Evolutionary conservation across 202 grass and related monocot species (phyloP).

Genomic region (Setaria viridis): DNA sequence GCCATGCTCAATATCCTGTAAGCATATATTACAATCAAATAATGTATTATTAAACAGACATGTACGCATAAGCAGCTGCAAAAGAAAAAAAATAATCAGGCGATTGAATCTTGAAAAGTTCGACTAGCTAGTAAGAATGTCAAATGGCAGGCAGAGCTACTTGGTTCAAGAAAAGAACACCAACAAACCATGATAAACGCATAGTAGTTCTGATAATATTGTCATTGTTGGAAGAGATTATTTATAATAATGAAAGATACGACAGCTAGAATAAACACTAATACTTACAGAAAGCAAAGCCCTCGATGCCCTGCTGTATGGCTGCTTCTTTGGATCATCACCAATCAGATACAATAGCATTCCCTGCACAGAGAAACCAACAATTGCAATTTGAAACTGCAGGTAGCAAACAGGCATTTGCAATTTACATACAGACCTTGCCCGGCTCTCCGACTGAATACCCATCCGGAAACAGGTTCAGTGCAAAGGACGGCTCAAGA

Average conservation of each 20-base stretch:
- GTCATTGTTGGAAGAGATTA: background rate
- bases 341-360: conserved; percentile 53
- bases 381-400: background rate
- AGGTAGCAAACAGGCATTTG: background rate
- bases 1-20: conserved; percentile 66
- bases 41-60: background rate
- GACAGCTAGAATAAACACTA: background rate
- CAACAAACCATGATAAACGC: background rate
- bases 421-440: conserved; percentile 49
- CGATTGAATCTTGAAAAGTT: background rate
- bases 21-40: background rate
- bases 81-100: background rate
- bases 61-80: background rate
- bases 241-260: background rate
- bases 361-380: conserved; percentile 45
- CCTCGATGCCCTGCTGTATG: conserved; percentile 49
- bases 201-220: background rate
- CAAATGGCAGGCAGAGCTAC: background rate
- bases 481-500: conserved; percentile 51
- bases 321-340: conserved; percentile 53
- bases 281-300: conserved; percentile 57
- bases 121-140: background rate
- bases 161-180: background rate
- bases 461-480: conserved; percentile 60
- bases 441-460: conserved; percentile 50